Base-by-base conservation (phyloP, 2,329 filamentous ascomycete species). In the Pseudogymnoascus sp. region DNA sequence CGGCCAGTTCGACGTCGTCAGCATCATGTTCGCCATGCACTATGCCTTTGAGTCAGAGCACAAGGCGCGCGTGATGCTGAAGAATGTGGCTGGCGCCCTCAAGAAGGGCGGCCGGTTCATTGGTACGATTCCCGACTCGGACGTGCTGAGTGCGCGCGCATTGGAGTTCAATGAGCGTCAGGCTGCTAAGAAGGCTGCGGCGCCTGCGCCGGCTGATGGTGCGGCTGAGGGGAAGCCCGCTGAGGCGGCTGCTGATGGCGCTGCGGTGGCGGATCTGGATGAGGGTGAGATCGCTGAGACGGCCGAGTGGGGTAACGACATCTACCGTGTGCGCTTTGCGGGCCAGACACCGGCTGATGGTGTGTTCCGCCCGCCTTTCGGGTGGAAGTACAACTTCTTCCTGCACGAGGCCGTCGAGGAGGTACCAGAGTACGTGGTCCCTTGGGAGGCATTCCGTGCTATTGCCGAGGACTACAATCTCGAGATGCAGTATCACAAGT, bases 1-100 rank as follows among this genome's bases (percentile, higher is more conserved):
- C 60, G 88, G 88, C 61, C 92, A 93, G 3, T 99, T 97, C 69
- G 94, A 99, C 72, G 89, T 97, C 41, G 93, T 99, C 65, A 92
- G 88, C 71, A 96, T 96, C 84, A 99, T 99, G 94, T 99, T 99
- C 74, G 95, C 92, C 70, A 94, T 99, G 86, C 94, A 99, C 76
- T 99, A 99, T 73, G 92, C 94, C 5, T 99, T 97, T 68, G 94
- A 97, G 77, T 90, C 81, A 60, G 93, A 99, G 74, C 84, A 85
- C 57, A 95, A 96, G 74, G 91, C 93, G 1, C 85, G 91, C 47
- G 89, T 85, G 65, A 97, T 99, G 94, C 81, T 99, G 61, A 84
- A 86, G 69, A 99, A 99, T 71, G 93, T 99, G 2, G 88, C 94
- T 0, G 89, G 92, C 0, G 84, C 89, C 1, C 75, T 99, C 69